Percentiles rank a stretch among this genome's conserved stretches.
phyloP scores from a whole-genome alignment of 139 green algal species.

The Pseudopediastrum boryanum region DNA sequence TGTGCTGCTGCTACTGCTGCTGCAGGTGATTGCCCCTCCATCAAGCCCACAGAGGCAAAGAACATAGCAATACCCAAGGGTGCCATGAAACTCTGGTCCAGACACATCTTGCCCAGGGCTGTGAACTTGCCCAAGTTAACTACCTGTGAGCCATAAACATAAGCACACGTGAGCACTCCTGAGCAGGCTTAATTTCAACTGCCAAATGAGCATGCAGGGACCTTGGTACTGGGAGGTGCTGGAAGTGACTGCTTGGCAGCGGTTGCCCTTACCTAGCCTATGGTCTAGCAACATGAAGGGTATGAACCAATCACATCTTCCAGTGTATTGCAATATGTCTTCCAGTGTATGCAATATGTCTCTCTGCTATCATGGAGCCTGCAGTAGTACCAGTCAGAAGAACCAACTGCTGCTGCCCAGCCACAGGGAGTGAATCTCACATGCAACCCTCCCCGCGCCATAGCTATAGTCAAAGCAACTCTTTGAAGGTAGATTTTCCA shows the following conservation, averaged over 20 bases:
- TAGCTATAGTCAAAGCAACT: neutral
- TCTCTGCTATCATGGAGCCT: too few species aligned
- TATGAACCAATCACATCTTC: neutral
- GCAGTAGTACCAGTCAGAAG: too few species aligned
- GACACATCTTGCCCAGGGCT: conserved; percentile 45
- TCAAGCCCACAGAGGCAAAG: conserved; percentile 43
- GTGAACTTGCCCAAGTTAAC: too few species aligned
- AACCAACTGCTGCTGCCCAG: too few species aligned
- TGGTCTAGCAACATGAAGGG: neutral
- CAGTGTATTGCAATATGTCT: too few species aligned
- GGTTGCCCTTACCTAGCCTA: neutral
- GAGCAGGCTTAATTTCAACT: conserved; percentile 30
- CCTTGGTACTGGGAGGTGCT: neutral
- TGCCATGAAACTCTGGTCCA: conserved; percentile 56
- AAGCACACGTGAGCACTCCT: conserved; percentile 30
- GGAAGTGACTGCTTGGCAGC: neutral
- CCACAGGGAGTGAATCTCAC: neutral
- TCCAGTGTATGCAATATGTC: too few species aligned
- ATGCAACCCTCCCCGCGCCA: neutral
- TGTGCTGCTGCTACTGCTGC: too few species aligned
- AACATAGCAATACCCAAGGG: conserved; percentile 49
- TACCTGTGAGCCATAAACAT: too few species aligned
- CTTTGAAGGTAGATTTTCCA: neutral
- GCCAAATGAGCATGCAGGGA: neutral
- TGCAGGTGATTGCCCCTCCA: conserved; percentile 52